These are phyloP conservation scores for Apophysomyces ossiformis DNA, from an alignment of 371 early-diverging fungal species.

Conservation along the genomic window DNA sequence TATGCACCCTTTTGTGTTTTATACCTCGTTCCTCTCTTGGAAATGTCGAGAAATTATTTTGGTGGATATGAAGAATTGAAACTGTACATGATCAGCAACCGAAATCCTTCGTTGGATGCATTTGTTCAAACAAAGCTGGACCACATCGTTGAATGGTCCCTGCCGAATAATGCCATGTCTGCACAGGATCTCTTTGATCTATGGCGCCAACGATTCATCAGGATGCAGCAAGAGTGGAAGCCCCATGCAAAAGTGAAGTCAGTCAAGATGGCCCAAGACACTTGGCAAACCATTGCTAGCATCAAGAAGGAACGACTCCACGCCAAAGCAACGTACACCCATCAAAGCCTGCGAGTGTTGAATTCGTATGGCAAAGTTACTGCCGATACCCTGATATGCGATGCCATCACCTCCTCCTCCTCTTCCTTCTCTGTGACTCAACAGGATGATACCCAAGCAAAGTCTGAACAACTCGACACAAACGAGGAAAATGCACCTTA, in stretches of 20 bases:
- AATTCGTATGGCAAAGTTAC: no score
- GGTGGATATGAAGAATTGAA: not conserved
- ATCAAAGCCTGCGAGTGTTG: no score
- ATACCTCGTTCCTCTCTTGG: not conserved
- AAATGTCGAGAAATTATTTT: not conserved
- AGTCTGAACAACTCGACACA: no score
- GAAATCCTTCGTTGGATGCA: not conserved
- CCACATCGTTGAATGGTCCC: constrained; percentile 1
- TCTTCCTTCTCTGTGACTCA: no score
- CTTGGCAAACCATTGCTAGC: not conserved
- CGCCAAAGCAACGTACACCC: no score
- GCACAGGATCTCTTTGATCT: constrained; percentile 2
- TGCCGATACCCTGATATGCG: no score
- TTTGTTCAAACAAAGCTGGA: constrained; percentile 6
- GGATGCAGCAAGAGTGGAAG: constrained; percentile 4
- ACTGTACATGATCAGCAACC: constrained; percentile 1
- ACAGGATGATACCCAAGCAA: no score
- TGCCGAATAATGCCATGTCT: not conserved
- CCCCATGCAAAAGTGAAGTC: not conserved
- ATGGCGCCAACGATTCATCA: constrained; percentile 9
- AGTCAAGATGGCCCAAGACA: not conserved
- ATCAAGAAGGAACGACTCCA: no score
- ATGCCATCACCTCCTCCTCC: no score
- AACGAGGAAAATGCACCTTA: no score
- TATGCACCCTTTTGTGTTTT: not conserved